Percentiles rank a stretch among this genome's conserved stretches.
Conservation (phyloP, 2,329 filamentous ascomycete species). For the Colletotrichum simmondsii region DNA sequence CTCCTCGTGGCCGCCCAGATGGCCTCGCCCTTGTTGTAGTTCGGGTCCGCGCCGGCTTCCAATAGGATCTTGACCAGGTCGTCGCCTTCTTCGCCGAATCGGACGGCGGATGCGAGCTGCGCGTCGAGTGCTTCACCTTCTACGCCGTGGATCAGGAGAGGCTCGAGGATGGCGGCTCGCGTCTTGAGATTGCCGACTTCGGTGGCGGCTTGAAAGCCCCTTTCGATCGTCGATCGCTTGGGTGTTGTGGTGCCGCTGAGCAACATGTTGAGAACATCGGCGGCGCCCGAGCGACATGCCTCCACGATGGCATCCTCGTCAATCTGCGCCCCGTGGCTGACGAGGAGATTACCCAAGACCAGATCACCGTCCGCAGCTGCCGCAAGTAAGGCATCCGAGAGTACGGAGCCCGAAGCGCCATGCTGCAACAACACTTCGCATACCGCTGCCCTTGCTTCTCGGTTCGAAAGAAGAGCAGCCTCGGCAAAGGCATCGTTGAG, state of each 20-base stretch:
- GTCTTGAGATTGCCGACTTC: conserved; percentile 61
- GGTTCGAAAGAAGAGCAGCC: conserved; percentile 54
- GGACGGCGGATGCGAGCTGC: conserved; percentile 63
- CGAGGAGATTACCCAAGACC: conserved; percentile 59
- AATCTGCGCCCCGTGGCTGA: conserved; percentile 62
- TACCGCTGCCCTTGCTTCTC: conserved; percentile 52
- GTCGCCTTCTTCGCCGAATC: conserved; percentile 60
- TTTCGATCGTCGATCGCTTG: conserved; percentile 55
- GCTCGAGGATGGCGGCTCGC: conserved; percentile 60
- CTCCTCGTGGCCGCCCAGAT: conserved; percentile 65
- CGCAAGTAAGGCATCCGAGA: conserved; percentile 61
- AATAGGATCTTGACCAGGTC: conserved; percentile 63
- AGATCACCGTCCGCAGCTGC: conserved; percentile 66
- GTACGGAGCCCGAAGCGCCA: conserved; percentile 55
- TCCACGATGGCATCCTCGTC: conserved; percentile 65
- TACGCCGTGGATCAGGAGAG: conserved; percentile 62
- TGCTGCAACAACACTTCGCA: conserved; percentile 57
- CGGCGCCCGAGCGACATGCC: conserved; percentile 62
- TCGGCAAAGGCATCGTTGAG: conserved; percentile 56
- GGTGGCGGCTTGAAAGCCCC: conserved; percentile 66
- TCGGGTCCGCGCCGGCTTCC: conserved; percentile 57
- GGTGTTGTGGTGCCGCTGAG: conserved; percentile 53
- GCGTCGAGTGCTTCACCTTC: conserved; percentile 61
- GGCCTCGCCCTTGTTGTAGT: conserved; percentile 65
- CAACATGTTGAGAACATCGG: conserved; percentile 61